Evolutionary conservation across 352 stramenopile genomes (phyloP).

Genomic region (Phytophthora boehmeriae): DNA sequence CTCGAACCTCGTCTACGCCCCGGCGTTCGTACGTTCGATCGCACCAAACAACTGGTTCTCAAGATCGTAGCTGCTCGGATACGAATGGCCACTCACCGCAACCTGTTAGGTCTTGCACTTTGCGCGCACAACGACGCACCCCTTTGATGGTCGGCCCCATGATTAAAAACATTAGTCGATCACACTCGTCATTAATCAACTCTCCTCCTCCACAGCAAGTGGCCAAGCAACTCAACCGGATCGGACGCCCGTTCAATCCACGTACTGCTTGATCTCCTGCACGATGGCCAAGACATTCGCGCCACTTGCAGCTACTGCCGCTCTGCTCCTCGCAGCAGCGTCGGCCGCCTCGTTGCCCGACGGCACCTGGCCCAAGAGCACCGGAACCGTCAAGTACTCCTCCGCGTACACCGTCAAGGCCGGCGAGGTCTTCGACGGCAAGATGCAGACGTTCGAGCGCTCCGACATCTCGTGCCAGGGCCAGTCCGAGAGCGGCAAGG

Average conservation of each 20-base stretch:
- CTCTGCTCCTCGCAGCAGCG: background rate
- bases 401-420: background rate
- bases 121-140: background rate
- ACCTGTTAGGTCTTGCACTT: background rate
- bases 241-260: background rate
- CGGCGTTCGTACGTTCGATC: background rate
- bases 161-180: background rate
- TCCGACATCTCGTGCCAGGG: conserved; percentile 2
- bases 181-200: conserved; percentile 1
- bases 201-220: background rate
- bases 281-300: background rate
- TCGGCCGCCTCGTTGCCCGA: background rate
- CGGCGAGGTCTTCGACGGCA: conserved; percentile 2
- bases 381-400: background rate
- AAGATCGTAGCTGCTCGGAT: background rate
- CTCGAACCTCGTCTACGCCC: background rate
- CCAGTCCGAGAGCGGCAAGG: background rate
- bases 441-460: conserved; percentile 2
- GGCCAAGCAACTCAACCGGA: background rate
- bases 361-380: background rate
- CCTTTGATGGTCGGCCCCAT: background rate
- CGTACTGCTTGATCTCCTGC: background rate
- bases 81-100: background rate
- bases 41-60: background rate
- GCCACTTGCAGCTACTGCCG: background rate